A percentile compares a stretch with the other conserved stretches of the same genome.
phyloP scores from a whole-genome alignment of 768 basidiomycete species.

The Suillus ampliporus region DNA sequence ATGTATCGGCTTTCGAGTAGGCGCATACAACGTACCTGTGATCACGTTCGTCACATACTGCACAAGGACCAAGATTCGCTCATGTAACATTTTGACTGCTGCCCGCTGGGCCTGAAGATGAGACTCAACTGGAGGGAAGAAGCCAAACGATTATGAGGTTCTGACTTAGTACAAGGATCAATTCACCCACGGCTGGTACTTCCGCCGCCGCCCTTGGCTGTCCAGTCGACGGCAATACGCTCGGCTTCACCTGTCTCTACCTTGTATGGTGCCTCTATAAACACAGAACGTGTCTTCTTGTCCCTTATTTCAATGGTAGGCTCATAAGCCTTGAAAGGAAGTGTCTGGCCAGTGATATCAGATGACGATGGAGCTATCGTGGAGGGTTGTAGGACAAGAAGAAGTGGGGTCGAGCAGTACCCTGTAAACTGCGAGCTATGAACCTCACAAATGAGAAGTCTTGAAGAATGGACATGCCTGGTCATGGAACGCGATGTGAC shows the following conservation, averaged over 20 bases:
- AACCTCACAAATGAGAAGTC: slow-evolving; percentile 5
- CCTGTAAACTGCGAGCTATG: slow-evolving; percentile 66
- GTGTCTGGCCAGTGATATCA: slow-evolving; percentile 67
- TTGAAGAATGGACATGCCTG: slow-evolving; percentile 55
- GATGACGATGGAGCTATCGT: slow-evolving; percentile 48
- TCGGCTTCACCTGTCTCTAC: slow-evolving; percentile 99
- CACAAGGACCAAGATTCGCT: slow-evolving; percentile 86
- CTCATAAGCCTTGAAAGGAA: slow-evolving; percentile 95
- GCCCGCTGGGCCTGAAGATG: slow-evolving; percentile 91
- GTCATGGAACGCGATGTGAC: slow-evolving; percentile 83
- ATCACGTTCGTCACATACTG: slow-evolving; percentile 83
- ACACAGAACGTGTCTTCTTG: slow-evolving; percentile 75
- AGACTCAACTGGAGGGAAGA: slow-evolving; percentile 70
- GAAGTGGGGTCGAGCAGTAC: slow-evolving; percentile 88
- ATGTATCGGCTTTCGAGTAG: slow-evolving; percentile 1
- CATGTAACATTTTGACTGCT: slow-evolving; percentile 96
- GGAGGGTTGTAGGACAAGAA: slow-evolving; percentile 75
- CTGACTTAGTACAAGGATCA: not conserved
- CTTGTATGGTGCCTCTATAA: slow-evolving; percentile 83
- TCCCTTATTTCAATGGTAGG: slow-evolving; percentile 87
- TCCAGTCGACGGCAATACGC: slow-evolving; percentile 97
- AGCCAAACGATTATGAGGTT: slow-evolving; percentile 10
- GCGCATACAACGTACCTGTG: slow-evolving; percentile 54
- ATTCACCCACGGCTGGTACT: slow-evolving; percentile 73
- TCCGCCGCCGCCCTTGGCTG: slow-evolving; percentile 83